Evolutionary conservation across 495 filamentous ascomycete genomes (phyloP).

Genomic region (Neurospora pannonica): DNA sequence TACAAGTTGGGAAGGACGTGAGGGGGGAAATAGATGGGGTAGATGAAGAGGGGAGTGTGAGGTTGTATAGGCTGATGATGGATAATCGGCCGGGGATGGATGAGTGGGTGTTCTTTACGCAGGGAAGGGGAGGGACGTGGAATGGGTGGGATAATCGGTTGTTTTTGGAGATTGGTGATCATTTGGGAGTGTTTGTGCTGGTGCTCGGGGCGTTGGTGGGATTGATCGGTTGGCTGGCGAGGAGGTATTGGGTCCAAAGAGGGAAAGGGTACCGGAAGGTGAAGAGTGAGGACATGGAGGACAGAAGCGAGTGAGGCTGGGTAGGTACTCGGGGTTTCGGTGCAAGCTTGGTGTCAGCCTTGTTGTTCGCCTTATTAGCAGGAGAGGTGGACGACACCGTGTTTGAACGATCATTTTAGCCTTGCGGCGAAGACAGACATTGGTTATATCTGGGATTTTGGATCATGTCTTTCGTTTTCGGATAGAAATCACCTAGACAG

Average conservation of each 20-base stretch:
- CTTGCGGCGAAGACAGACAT: not conserved
- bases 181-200: constrained; percentile 31
- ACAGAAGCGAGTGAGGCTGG: not conserved
- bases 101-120: constrained; percentile 32
- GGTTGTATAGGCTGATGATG: constrained; percentile 32
- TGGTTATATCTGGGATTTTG: not conserved
- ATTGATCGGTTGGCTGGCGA: constrained; percentile 2
- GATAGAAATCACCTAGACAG: not conserved
- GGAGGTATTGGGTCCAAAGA: constrained; percentile 2
- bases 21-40: constrained; percentile 10
- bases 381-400: not conserved
- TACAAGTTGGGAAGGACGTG: constrained; percentile 3
- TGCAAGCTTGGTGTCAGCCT: not conserved
- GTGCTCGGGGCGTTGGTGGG: constrained; percentile 2
- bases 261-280: constrained; percentile 1
- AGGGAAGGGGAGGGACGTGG: constrained; percentile 35
- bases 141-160: constrained; percentile 32
- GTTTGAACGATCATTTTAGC: not conserved
- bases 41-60: constrained; percentile 10
- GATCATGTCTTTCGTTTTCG: not conserved
- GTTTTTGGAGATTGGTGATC: constrained; percentile 25
- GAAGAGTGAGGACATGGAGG: not conserved
- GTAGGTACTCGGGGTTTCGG: not conserved
- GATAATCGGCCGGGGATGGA: constrained; percentile 28
- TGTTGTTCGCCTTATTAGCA: not conserved